Evolutionary conservation across 148 eudicot species (phyloP), one percentile per base, ranked within the genome.

Genomic region (Persicaria tinctoria): DNA sequence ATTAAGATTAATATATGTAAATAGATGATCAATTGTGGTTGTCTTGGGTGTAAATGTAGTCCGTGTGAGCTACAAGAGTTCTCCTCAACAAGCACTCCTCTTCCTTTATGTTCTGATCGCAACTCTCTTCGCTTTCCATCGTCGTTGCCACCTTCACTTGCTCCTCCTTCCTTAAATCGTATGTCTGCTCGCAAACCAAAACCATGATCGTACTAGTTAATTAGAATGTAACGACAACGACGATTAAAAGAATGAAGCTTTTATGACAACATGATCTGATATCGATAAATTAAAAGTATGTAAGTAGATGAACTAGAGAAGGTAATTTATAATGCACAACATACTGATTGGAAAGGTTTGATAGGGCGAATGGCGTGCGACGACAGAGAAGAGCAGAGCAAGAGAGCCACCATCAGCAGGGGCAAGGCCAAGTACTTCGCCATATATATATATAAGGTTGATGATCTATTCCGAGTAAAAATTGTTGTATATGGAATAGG

Each of bases 31-130:
- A 66, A 14, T 11, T 4, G 32, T 66, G 17, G n/a, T 38, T 32
- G 16, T 44, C 47, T 14, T 66, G 70, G 70, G 70, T 66, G 46
- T 66, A 66, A 44, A 66, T 66, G 47, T 66, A 66, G 70, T 66
- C 70, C 12, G 70, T 66, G 17, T 66, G 70, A 38, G 70, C 70
- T 27, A 66, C 70, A 32, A 38, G 46, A 27, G 70, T 66, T 14
- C 14, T 66, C 17, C 70, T 66, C 70, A 32, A 27, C 70, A 66
- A 66, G 70, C 70, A 66, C 70, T 66, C 70, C 10, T 66, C 70
- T 66, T 66, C 70, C 14, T 66, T 66, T 8, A 56, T 56, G 4
- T 66, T 66, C 6, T 44, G 46, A 27, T 66, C 70, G 17, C 70
- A 66, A 11, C 46, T 5, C 5, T 66, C 70, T 66, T 66, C 70